Percentiles rank a stretch among this genome's conserved stretches.
Evolutionary conservation across 768 basidiomycete genomes (phyloP).

Genomic region (Rhizopogon vesiculosus): DNA sequence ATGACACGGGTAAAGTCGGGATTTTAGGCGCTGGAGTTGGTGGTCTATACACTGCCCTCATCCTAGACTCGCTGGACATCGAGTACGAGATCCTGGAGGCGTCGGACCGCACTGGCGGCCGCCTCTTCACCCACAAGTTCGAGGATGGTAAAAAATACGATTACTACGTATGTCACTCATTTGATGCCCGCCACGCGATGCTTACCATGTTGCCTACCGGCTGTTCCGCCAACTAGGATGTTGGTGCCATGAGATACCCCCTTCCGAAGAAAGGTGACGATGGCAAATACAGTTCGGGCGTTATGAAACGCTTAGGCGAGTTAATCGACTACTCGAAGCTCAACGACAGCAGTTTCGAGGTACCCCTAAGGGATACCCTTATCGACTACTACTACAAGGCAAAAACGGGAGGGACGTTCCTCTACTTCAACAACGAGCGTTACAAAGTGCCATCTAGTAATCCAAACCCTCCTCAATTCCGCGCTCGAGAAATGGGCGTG

Average conservation of each 20-base stretch:
- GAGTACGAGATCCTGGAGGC: constrained; percentile 45
- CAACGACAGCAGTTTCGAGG: constrained; percentile 8
- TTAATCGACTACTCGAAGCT: constrained; percentile 23
- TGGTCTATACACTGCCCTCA: constrained; percentile 40
- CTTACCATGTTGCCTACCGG: not conserved
- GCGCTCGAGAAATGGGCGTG: constrained; percentile 6
- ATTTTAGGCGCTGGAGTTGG: constrained; percentile 17
- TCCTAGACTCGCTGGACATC: constrained; percentile 38
- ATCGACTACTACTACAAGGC: constrained; percentile 14
- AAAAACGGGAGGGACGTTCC: constrained; percentile 15
- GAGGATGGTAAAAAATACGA: constrained; percentile 22
- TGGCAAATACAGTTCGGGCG: constrained; percentile 15
- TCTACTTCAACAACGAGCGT: constrained; percentile 14
- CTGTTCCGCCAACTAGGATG: constrained; percentile 21
- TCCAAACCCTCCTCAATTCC: constrained; percentile 1
- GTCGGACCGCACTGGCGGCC: constrained; percentile 35
- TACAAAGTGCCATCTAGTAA: not conserved
- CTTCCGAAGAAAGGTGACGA: constrained; percentile 12
- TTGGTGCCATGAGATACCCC: constrained; percentile 38
- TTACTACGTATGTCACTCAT: constrained; percentile 28
- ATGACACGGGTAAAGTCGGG: constrained; percentile 8
- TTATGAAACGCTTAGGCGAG: constrained; percentile 27
- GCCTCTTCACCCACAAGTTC: constrained; percentile 41
- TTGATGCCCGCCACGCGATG: not conserved
- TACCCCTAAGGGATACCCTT: constrained; percentile 13